phyloP scores from a whole-genome alignment of 441 rosid genomes.

The Syzygium malaccense region DNA sequence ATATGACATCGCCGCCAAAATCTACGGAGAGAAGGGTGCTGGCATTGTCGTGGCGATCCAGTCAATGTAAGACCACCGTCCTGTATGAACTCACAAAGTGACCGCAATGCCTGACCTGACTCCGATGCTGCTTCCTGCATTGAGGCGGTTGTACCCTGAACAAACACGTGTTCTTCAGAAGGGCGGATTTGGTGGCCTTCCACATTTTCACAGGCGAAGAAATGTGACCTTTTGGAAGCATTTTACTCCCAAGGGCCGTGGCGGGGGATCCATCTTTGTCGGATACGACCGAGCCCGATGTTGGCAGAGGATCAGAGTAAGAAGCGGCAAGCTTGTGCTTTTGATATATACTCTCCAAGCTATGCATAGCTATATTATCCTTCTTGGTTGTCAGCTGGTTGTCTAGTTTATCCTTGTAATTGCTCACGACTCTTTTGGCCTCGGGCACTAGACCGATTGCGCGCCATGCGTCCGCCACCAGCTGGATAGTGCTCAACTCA shows the following conservation, averaged over 20 bases:
- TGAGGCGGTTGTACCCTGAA: slow-evolving; percentile 7
- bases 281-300: slow-evolving; percentile 9
- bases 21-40: neutral
- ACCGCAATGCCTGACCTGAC: slow-evolving; percentile 3
- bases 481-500: slow-evolving; percentile 47
- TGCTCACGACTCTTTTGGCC: slow-evolving; percentile 33
- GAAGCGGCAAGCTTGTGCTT: slow-evolving; percentile 21
- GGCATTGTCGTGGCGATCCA: neutral
- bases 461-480: slow-evolving; percentile 75
- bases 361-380: slow-evolving; percentile 15
- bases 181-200: slow-evolving; percentile 8
- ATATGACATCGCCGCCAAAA: neutral
- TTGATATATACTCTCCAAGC: slow-evolving; percentile 23
- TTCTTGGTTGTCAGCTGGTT: neutral
- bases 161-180: neutral
- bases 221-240: slow-evolving; percentile 9
- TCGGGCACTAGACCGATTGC: slow-evolving; percentile 55
- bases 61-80: slow-evolving; percentile 18
- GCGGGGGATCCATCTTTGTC: slow-evolving; percentile 25
- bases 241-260: slow-evolving; percentile 20
- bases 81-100: slow-evolving; percentile 16
- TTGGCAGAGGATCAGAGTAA: slow-evolving; percentile 16
- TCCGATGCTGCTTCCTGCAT: slow-evolving; percentile 23
- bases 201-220: slow-evolving; percentile 5
- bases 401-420: slow-evolving; percentile 2